Evolutionary conservation across 768 basidiomycete genomes (phyloP), one percentile per base, ranked within the genome.

Genomic region (Omphalotus guepiniiformis): DNA sequence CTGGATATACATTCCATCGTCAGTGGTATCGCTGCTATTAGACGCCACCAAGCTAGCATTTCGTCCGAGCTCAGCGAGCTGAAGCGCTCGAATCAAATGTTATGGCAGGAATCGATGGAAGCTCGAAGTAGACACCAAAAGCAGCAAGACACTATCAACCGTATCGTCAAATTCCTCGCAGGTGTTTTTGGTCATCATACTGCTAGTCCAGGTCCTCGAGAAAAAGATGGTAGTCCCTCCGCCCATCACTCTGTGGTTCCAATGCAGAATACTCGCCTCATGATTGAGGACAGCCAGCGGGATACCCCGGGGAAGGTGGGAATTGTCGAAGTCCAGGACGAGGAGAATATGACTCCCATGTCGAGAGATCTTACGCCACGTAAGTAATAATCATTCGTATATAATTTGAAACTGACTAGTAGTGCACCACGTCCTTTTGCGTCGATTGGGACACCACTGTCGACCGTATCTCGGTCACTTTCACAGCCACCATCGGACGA

Each of bases 71-170:
- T 98, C 41, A 88, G 87, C 57, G 88, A 92, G 22, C 71, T 98
- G 38, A 93, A 95, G 67, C 74, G 76, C 48, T 87, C 84, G 2
- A 97, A 97, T 59, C 82, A 93, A 53, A 70, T 83, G 18, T 66
- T 98, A n/a, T 99, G 95, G 95, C 82, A 91, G 61, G 93, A 98
- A 59, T 84, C 92, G 1, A 65, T 92, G 54, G 70, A 79, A 26
- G 80, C 90, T 2, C 73, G 93, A 13, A 81, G 85, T 54, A 78
- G 82, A 48, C 85, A 95, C 59, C 84, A 92, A 62, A 93, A 90
- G 59, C 93, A 97, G 54, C 88, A 96, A 59, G 93, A 98, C 63
- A 96, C 93, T 18, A 93, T 98, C 62, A 93, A 96, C 58, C 73
- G 90, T 47, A 98, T 99, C 51, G 78, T 99, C 53, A 88, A 92